These are phyloP conservation scores for Bondarzewia mesenterica DNA, from an alignment of 1,284 basidiomycete species.

Conservation along the genomic window DNA sequence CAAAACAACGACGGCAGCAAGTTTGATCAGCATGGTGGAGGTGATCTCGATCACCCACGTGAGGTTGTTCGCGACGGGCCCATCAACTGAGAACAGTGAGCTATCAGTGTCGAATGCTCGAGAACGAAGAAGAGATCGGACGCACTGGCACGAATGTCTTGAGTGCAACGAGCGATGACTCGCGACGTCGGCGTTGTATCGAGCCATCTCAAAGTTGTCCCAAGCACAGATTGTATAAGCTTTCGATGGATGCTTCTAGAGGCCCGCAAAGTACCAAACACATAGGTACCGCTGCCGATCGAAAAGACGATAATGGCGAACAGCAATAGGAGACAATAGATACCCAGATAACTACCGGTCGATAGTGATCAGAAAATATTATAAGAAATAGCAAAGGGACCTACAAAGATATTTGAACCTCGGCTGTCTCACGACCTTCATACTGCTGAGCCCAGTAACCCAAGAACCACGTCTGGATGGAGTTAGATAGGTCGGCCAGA, in stretches of 20 bases:
- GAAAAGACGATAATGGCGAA: slow-evolving; percentile 20
- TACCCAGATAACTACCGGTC: slow-evolving; percentile 28
- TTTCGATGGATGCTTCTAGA: slow-evolving; percentile 47
- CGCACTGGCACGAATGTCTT: slow-evolving; percentile 40
- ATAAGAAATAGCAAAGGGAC: slow-evolving; percentile 6
- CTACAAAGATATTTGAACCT: slow-evolving; percentile 23
- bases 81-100: slow-evolving; percentile 22
- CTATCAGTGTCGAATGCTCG: neutral
- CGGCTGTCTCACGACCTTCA: slow-evolving; percentile 19
- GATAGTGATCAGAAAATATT: neutral
- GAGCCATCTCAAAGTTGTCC: slow-evolving; percentile 49
- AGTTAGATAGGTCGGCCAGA: slow-evolving; percentile 12
- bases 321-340: slow-evolving; percentile 32
- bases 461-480: slow-evolving; percentile 36
- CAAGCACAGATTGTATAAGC: slow-evolving; percentile 50
- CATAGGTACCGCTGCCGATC: slow-evolving; percentile 24
- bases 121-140: neutral
- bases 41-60: slow-evolving; percentile 20
- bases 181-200: slow-evolving; percentile 53
- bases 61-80: slow-evolving; percentile 19
- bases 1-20: slow-evolving; percentile 37
- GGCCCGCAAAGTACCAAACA: slow-evolving; percentile 38
- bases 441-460: slow-evolving; percentile 38
- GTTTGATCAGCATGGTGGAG: slow-evolving; percentile 29
- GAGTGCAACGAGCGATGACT: slow-evolving; percentile 51